A percentile compares a stretch with the other conserved stretches of the same genome.
Conservation (phyloP, 176 grass and related monocot species). For the Musa itinerans region DNA sequence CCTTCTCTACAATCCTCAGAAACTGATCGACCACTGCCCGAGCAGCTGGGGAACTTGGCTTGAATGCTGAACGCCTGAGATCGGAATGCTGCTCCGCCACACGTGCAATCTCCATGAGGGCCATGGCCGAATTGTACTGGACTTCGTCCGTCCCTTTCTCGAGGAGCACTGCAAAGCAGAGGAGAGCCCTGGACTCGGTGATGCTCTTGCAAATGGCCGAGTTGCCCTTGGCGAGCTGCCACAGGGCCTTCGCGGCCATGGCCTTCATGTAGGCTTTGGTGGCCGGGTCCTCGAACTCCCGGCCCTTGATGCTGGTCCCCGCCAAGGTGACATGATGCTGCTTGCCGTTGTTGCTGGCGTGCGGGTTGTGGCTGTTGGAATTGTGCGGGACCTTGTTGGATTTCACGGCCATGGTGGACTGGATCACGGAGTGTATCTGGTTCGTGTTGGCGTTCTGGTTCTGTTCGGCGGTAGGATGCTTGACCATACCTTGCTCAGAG, state of each 20-base stretch:
- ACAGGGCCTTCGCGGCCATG: slow-evolving; percentile 82
- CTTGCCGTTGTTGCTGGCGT: slow-evolving; percentile 10
- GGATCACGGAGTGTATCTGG: slow-evolving; percentile 72
- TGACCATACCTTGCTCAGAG: not conserved
- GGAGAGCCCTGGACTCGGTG: slow-evolving; percentile 89
- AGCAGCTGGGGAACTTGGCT: slow-evolving; percentile 77
- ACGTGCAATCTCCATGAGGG: slow-evolving; percentile 84
- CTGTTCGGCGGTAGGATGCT: slow-evolving; percentile 21
- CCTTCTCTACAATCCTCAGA: slow-evolving; percentile 75
- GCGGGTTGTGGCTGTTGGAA: slow-evolving; percentile 10
- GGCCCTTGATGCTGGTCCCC: slow-evolving; percentile 49
- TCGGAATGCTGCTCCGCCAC: slow-evolving; percentile 71
- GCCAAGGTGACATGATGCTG: slow-evolving; percentile 42
- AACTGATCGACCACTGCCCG: slow-evolving; percentile 91
- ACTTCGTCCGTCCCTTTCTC: slow-evolving; percentile 71
- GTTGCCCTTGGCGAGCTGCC: slow-evolving; percentile 76
- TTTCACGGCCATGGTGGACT: slow-evolving; percentile 68
- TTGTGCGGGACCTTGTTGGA: slow-evolving; percentile 4
- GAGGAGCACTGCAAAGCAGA: slow-evolving; percentile 83
- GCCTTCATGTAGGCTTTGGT: slow-evolving; percentile 92
- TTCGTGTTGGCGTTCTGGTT: not conserved
- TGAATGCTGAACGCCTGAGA: slow-evolving; percentile 71
- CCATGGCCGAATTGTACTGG: slow-evolving; percentile 85
- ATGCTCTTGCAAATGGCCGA: slow-evolving; percentile 82
- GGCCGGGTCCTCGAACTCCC: slow-evolving; percentile 73